phyloP scores from a whole-genome alignment of 208 protist species.

The Crithidia thermophila region DNA sequence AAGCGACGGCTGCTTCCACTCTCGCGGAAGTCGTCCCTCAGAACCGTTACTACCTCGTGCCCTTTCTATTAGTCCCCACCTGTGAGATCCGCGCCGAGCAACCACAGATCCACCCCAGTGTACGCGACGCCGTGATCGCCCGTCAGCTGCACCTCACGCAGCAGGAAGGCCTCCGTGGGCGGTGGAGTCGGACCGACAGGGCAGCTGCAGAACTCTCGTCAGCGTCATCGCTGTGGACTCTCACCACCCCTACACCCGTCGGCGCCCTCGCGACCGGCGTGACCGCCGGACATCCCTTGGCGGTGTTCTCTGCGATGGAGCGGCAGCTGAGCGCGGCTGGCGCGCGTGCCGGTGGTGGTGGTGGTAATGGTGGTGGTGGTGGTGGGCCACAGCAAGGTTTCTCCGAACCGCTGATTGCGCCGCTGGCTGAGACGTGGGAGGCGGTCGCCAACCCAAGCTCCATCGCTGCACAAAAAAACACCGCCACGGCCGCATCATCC shows the following conservation, averaged over 20 bases:
- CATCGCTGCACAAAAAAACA: not conserved
- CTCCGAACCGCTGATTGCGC: not conserved
- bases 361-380: too few relatives aligned
- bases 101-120: constrained; percentile 10
- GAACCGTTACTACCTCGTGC: constrained; percentile 24
- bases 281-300: not conserved
- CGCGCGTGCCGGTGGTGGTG: not conserved
- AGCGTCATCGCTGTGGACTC: not conserved
- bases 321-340: not conserved
- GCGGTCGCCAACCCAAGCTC: not conserved
- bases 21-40: not conserved
- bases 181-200: too few relatives aligned
- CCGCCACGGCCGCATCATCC: too few relatives aligned
- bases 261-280: not conserved
- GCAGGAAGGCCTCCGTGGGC: not conserved
- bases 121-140: not conserved
- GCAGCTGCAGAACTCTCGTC: too few relatives aligned
- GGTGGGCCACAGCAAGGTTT: too few relatives aligned
- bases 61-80: constrained; percentile 56
- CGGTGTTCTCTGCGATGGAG: not conserved
- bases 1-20: not conserved
- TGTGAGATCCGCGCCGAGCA: constrained; percentile 15
- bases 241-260: constrained; percentile 11
- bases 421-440: constrained; percentile 12
- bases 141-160: not conserved